Percentiles rank a stretch among this genome's conserved stretches.
Evolutionary conservation across 2,329 filamentous ascomycete genomes (phyloP).

Genomic region (Geoglossum cookeanum): DNA sequence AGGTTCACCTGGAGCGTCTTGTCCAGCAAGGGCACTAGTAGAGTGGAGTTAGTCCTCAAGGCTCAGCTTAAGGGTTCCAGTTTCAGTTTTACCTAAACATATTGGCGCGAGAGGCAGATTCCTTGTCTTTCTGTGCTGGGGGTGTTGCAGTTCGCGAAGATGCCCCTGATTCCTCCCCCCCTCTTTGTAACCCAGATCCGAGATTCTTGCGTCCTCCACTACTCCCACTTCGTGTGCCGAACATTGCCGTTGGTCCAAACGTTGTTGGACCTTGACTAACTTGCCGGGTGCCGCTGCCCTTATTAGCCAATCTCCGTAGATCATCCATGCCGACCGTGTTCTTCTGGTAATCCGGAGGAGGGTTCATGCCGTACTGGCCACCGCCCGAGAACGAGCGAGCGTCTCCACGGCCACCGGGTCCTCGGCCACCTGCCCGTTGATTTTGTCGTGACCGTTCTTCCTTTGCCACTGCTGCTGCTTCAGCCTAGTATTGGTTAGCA

Average conservation of each 20-base stretch:
- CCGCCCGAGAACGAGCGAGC: slow-evolving; percentile 57
- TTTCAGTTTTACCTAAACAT: slow-evolving; percentile 63
- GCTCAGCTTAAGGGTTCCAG: neutral
- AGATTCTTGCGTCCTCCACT: slow-evolving; percentile 45
- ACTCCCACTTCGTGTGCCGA: slow-evolving; percentile 79
- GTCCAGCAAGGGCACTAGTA: slow-evolving; percentile 26
- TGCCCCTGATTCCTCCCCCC: slow-evolving; percentile 66
- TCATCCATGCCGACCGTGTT: slow-evolving; percentile 88
- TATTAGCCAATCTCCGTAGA: slow-evolving; percentile 57
- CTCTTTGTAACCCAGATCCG: slow-evolving; percentile 52
- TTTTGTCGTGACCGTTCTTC: slow-evolving; percentile 43
- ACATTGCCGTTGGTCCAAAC: slow-evolving; percentile 72
- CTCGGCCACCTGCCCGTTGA: slow-evolving; percentile 49
- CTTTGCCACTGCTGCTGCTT: slow-evolving; percentile 61
- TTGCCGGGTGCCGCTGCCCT: slow-evolving; percentile 40
- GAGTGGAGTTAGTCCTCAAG: slow-evolving; percentile 4
- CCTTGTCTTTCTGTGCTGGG: slow-evolving; percentile 41
- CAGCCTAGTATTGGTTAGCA: slow-evolving; percentile 27
- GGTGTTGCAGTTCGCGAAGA: slow-evolving; percentile 85
- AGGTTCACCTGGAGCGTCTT: slow-evolving; percentile 23
- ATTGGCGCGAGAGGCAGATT: slow-evolving; percentile 52
- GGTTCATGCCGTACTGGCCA: slow-evolving; percentile 44
- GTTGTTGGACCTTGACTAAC: slow-evolving; percentile 35
- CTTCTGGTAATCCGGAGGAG: slow-evolving; percentile 47
- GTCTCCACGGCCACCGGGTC: slow-evolving; percentile 65